Evolutionary conservation across 202 grass and related monocot genomes (phyloP).

Genomic region (Schoenoplectus triqueter): DNA sequence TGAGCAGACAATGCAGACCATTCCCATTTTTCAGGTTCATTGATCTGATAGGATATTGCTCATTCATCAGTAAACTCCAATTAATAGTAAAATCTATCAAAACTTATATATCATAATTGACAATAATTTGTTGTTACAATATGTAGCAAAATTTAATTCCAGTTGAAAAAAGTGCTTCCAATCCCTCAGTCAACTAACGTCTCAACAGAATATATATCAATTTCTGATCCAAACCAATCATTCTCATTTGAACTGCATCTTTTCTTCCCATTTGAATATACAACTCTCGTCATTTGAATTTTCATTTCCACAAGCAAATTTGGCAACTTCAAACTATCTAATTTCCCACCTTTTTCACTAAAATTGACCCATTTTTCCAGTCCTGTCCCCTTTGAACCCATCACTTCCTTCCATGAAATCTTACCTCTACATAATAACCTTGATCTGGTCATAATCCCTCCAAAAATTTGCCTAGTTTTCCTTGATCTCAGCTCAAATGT

Average conservation of each 20-base stretch:
- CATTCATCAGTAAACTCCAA: neutral
- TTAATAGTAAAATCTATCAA: neutral
- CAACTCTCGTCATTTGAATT: neutral
- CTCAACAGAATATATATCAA: slow-evolving; percentile 38
- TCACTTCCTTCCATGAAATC: slow-evolving; percentile 42
- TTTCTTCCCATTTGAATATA: neutral
- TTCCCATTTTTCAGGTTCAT: neutral
- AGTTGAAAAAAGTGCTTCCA: neutral
- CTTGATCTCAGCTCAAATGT: slow-evolving; percentile 32
- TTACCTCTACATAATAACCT: slow-evolving; percentile 20
- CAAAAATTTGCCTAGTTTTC: neutral
- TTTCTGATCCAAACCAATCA: slow-evolving; percentile 17
- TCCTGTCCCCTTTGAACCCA: slow-evolving; percentile 18
- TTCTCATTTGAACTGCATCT: neutral
- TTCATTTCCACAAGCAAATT: slow-evolving; percentile 37
- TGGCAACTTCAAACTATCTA: slow-evolving; percentile 21
- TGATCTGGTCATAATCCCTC: slow-evolving; percentile 31
- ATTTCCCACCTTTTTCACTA: slow-evolving; percentile 6
- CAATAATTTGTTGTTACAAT: neutral
- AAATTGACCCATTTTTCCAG: slow-evolving; percentile 32
- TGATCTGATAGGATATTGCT: neutral
- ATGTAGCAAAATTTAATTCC: slow-evolving; percentile 20
- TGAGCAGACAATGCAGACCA: neutral
- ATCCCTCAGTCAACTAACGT: slow-evolving; percentile 35
- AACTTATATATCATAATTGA: neutral